Evolutionary conservation across 768 basidiomycete species (phyloP), one percentile per base, ranked within the genome.

Genomic region (Suillus sp.): DNA sequence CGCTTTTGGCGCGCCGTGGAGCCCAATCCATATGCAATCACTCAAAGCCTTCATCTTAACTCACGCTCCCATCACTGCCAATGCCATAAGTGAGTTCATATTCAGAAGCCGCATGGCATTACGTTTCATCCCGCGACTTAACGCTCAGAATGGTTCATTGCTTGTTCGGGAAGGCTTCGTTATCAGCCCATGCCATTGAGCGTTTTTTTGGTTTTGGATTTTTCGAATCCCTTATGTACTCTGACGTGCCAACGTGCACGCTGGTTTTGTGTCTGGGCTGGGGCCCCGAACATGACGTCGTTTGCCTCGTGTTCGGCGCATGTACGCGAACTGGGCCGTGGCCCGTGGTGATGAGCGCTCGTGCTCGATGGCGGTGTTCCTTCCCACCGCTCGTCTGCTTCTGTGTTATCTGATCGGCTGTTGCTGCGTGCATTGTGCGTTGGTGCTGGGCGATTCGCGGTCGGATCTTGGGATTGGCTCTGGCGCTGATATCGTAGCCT

Each of bases 231-330:
- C 16, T 30, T 30, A 27, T 25, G 20, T 35, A 16, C 13, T 55
- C 14, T 22, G 16, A 56, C 25, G 18, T 57, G 56, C 25, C 35
- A 37, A 14, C 22, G 56, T 57, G 18, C 35, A 35, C 6, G 54
- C 55, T 37, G 25, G 5, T 20, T 38, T 27, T 38, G 55, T 56
- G 25, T 57, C 37, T 57, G 25, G 25, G 18, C 38, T 57, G 38
- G 38, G 35, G 48, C 27, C 55, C 35, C 38, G 37, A 20, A 9
- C 3, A 37, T 57, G 56, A 40, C 18, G 27, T 57, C 56, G 37
- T 40, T 32, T 57, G 56, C 56, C 56, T 57, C 56, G 56, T 57
- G 56, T 57, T 57, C 56, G 56, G 25, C 38, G 56, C 56, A 57
- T 57, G 56, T 57, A 57, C 56, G 38, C 38, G 20, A 27, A 27